Base-by-base conservation (phyloP, 108 stramenopile genomes). In the Cyclotella distinguenda region DNA sequence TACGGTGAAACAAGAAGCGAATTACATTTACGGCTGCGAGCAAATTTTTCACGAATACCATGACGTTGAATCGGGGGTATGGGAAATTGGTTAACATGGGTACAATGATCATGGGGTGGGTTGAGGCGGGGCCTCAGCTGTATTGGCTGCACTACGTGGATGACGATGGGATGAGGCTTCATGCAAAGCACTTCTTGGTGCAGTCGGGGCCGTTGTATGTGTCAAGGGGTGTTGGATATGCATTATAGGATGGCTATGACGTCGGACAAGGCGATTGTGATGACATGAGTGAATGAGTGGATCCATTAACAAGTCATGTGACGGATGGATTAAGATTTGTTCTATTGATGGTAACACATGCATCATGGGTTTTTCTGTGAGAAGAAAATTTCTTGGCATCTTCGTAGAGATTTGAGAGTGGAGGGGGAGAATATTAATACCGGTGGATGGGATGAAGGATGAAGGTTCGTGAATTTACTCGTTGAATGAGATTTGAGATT, bases 111-210 rank as follows among this genome's bases (percentile, higher is more conserved):
- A 91, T 95, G 7, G 98, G 98, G 25, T 97, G 97, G 97, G 98
- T 97, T 82, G 95, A 97, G 68, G 97, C 95, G 19, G 98, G 98
- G 33, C 97, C 98, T 31, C 98, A 99, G 80, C 82, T 99, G 60
- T 99, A 97, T 78, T n/a, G n/a, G n/a, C n/a, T n/a, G n/a, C n/a
- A n/a, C n/a, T 99, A 99, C 60, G 98, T 99, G 9, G 99, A 99
- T 82, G 87, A 98, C 60, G 98, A 99, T 63, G 99, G 97, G 46
- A 98, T 95, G 9, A 92, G 99, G 25, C 81, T 99, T 19, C 91
- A 98, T 73, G 97, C 96, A 10, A 87, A 94, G 64, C 82, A 91
- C 79, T 99, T 99, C 80, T 95, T 90, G 33, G 99, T 99, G 12
- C 98, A 98, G 21, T 94, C 91, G 64, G 99, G 99, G 12, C 96